Evolutionary conservation across 1,284 basidiomycete genomes (phyloP).

Genomic region (Apiotrichum montevideense): DNA sequence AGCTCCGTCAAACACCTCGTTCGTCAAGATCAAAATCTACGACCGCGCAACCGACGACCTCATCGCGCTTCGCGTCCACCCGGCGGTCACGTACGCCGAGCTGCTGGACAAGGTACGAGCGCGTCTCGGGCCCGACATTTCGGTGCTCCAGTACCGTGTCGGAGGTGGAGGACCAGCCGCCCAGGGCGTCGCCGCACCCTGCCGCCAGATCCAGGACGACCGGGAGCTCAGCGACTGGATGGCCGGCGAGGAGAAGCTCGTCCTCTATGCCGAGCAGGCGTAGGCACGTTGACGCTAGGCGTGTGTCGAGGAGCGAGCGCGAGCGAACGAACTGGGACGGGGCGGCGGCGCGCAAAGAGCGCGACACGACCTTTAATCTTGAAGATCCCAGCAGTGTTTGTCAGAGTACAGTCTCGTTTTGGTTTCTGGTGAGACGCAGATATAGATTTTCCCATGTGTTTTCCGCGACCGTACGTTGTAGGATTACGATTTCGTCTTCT

Average conservation of each 20-base stretch:
- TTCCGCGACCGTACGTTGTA: too few species aligned
- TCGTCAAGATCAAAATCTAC: constrained; percentile 97
- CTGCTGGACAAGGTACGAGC: constrained; percentile 86
- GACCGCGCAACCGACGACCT: constrained; percentile 85
- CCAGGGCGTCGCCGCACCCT: constrained; percentile 51
- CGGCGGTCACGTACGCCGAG: constrained; percentile 75
- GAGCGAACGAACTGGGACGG: too few species aligned
- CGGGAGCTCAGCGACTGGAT: constrained; percentile 72
- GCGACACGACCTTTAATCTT: too few species aligned
- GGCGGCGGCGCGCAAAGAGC: too few species aligned
- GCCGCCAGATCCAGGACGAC: constrained; percentile 64
- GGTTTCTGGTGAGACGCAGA: too few species aligned
- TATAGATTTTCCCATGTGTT: neutral
- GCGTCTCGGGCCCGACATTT: constrained; percentile 71
- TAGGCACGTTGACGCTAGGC: neutral
- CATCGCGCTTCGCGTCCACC: constrained; percentile 95
- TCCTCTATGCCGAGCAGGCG: constrained; percentile 64
- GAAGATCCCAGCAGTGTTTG: too few species aligned
- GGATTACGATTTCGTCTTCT: constrained; percentile 2
- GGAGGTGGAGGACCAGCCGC: constrained; percentile 48
- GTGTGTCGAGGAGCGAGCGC: too few species aligned
- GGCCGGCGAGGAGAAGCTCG: constrained; percentile 66
- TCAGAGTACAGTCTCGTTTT: too few species aligned
- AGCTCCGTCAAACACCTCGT: constrained; percentile 49
- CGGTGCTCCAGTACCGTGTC: constrained; percentile 65